Evolutionary conservation across 2,329 filamentous ascomycete species (phyloP), one percentile per base, ranked within the genome.

Genomic region (Pseudocercospora eumusae): DNA sequence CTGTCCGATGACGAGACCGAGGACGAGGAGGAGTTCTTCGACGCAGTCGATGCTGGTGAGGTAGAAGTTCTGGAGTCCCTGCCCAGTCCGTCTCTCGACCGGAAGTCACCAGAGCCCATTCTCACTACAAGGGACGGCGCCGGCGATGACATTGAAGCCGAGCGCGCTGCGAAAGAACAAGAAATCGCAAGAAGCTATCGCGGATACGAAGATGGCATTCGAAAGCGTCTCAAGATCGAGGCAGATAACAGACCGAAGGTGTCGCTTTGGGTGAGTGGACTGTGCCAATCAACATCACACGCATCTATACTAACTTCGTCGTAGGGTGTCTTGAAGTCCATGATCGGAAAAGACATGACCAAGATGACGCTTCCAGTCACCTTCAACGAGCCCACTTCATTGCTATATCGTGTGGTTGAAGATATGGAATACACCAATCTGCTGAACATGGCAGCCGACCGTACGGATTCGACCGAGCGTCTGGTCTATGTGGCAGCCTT

Each of bases 261-360:
- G 64, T 95, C 90, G 28, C 86, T 99, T 47, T 99, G 95, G 95
- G 93, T 96, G 85, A 78, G 89, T 59, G 27, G 8, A 44, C 25
- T 2, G 20, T 9, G 10, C 10, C 21, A 44, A 20, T 33, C 10
- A 18, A 49, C 4, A 13, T 42, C 10, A 5, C 15, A n/a, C 8
- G 11, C 8, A 4, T 47, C 47, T 25, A 53, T 56, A 58, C 74
- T 78, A 63, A 78, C 66, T 10, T 36, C 1, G 28, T 23, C 6
- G 0, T 67, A 97, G 93, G 89, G 90, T 68, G 97, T 99, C 69
- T 81, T 99, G 66, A 99, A 98, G 80, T 98, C 93, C 21, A 98
- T 99, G 95, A 96, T 99, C 77, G 95, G 95, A 66, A 98, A 99
- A 76, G 95, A 99, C 74, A 98, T 99, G 95, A 98, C 95, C 40